These are phyloP conservation scores for Solanum chilense DNA, from an alignment of 257 asterid genomes.

Conservation along the genomic window DNA sequence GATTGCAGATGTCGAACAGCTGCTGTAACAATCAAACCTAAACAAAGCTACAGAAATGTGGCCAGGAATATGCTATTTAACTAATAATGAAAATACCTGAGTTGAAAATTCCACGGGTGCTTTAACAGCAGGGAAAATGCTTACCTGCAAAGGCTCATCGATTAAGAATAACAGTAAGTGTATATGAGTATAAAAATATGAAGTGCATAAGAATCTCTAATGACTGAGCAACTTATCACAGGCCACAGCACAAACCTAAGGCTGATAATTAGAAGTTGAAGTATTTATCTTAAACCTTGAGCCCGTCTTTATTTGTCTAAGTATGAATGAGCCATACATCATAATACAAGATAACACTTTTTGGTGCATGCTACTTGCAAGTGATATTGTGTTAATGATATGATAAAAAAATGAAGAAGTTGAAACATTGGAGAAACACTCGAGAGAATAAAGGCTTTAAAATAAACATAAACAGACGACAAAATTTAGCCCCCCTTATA, in stretches of 20 bases:
- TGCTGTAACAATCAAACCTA: not conserved
- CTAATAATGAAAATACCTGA: constrained; percentile 43
- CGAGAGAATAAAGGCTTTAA: not conserved
- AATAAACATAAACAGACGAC: not conserved
- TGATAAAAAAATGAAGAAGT: not conserved
- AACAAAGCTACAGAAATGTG: not conserved
- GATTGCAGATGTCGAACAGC: not conserved
- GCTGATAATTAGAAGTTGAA: not conserved
- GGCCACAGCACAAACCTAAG: not conserved
- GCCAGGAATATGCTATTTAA: not conserved
- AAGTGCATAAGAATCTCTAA: not conserved
- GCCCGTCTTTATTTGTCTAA: not conserved
- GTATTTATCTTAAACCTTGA: not conserved
- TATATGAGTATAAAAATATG: not conserved
- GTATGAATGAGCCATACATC: not conserved
- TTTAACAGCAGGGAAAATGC: constrained; percentile 79
- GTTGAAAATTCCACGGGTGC: constrained; percentile 81
- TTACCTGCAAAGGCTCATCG: constrained; percentile 42
- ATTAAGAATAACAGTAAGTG: not conserved
- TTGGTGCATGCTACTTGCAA: not conserved
- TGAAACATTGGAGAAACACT: not conserved
- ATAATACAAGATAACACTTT: not conserved
- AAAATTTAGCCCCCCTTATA: not conserved
- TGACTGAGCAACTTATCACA: not conserved
- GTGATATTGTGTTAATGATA: not conserved